Percentiles rank a stretch among this genome's conserved stretches.
Evolutionary conservation across 2,329 filamentous ascomycete genomes (phyloP).

Genomic region (Talaromyces sp.): DNA sequence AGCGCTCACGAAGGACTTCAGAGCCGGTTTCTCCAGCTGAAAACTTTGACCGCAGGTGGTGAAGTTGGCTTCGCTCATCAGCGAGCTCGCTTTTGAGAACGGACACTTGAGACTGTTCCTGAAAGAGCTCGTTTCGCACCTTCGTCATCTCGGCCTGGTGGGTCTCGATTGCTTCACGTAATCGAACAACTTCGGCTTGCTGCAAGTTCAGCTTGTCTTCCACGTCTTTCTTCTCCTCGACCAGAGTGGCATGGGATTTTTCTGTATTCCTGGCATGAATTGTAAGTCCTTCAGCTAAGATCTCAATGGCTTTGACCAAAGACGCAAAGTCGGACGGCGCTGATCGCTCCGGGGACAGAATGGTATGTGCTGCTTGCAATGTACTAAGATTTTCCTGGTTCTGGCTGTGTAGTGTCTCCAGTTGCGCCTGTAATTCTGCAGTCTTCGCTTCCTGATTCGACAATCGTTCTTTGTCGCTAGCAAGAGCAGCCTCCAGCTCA

Average conservation of each 20-base stretch:
- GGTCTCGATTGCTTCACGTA: constrained; percentile 51
- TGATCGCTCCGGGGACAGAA: constrained; percentile 53
- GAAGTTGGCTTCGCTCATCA: constrained; percentile 66
- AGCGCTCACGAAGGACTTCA: constrained; percentile 68
- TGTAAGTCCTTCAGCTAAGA: constrained; percentile 56
- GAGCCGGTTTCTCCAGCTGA: constrained; percentile 81
- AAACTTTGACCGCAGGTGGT: constrained; percentile 65
- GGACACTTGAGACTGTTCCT: constrained; percentile 46
- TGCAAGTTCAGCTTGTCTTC: constrained; percentile 54
- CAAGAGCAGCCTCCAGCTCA: constrained; percentile 56
- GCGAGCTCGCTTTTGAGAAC: constrained; percentile 53
- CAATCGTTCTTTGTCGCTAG: constrained; percentile 52
- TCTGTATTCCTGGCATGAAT: constrained; percentile 60
- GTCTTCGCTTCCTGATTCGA: constrained; percentile 35
- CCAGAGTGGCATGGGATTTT: constrained; percentile 57
- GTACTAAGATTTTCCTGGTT: constrained; percentile 52
- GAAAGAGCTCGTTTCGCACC: constrained; percentile 53
- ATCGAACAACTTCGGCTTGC: constrained; percentile 54
- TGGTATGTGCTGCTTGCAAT: constrained; percentile 57
- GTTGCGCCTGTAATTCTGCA: constrained; percentile 50
- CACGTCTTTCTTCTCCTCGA: constrained; percentile 60
- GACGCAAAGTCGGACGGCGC: constrained; percentile 56
- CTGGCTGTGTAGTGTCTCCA: constrained; percentile 51
- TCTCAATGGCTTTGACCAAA: constrained; percentile 59
- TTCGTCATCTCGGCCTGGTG: constrained; percentile 53